Evolutionary conservation across 345 rosid species (phyloP), one percentile per base, ranked within the genome.

Genomic region (Camelina hispida): DNA sequence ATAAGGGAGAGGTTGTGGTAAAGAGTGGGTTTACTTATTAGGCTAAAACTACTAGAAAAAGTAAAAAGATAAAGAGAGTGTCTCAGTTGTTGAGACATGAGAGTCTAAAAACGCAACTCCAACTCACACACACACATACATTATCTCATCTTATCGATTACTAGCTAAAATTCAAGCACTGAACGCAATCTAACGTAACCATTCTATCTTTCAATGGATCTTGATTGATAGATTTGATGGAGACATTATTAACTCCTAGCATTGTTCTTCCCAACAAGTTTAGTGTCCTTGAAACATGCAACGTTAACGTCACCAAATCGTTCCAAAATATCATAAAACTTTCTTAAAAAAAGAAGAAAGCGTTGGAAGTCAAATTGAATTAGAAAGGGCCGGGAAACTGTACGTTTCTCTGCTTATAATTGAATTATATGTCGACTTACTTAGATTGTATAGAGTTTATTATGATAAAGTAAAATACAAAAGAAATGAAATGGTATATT

Each of bases 31-130:
- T 68, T 52, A 68, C 74, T 60, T 68, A 68, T 75, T 68, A 68
- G 74, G 69, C 69, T 68, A 61, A 61, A 61, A 61, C 28, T 68
- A 56, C 67, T 32, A 66, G 2, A 42, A 38, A 48, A 72, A 40
- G 81, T 65, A 68, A 61, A 52, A 34, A 34, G 68, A 67, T 23
- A 74, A 75, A 25, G 56, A 67, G 59, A 48, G 30, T 68, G 74
- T 61, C 40, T 75, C 74, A 68, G 5, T 11, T 68, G 1, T 32
- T 15, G 74, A 61, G 57, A 68, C 79, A 75, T 40, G 48, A 60
- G 69, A 68, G 74, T 75, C 69, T 42, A 61, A 17, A 75, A 75
- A 75, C 74, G 74, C 48, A 75, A 60, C 74, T 75, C 69, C 37
- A n/a, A 52, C 37, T 60, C 68, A 30, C n/a, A 52, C 69, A 68